phyloP scores from a whole-genome alignment of 148 eudicot genomes.

The Chenopodium album region DNA sequence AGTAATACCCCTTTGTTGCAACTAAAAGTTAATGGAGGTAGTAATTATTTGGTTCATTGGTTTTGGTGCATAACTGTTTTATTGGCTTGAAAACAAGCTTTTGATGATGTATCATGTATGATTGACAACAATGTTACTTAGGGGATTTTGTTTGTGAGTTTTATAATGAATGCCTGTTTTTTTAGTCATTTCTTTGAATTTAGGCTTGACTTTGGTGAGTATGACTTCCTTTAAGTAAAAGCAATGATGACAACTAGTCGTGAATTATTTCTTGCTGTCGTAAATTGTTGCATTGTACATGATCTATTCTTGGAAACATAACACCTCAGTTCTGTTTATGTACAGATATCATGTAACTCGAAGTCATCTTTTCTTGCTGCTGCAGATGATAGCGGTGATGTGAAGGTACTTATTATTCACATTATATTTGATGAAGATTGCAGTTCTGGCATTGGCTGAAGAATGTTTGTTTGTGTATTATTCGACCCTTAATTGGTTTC shows the following conservation, averaged over 20 bases:
- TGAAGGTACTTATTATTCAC: slow-evolving; percentile 56
- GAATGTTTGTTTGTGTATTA: neutral
- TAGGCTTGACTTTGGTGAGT: neutral
- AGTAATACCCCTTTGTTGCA: no score
- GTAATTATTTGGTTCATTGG: neutral
- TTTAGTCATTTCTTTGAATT: neutral
- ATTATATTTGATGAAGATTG: neutral
- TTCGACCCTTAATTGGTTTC: neutral
- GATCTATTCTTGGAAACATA: neutral
- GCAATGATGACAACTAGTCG: no score
- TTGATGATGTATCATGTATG: neutral
- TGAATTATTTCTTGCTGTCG: no score
- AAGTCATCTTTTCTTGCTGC: slow-evolving; percentile 92
- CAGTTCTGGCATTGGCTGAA: neutral
- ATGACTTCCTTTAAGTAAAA: neutral
- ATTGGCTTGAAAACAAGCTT: neutral
- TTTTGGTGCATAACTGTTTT: neutral
- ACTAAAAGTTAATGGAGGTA: no score
- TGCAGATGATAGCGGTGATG: slow-evolving; percentile 94
- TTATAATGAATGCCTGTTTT: no score
- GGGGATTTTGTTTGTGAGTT: neutral
- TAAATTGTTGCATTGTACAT: neutral
- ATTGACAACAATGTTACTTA: neutral
- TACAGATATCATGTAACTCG: slow-evolving; percentile 76
- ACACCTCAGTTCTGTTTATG: slow-evolving; percentile 5